These are phyloP conservation scores for Karstenula rhodostoma DNA, from an alignment of 2,329 filamentous ascomycete species.

Conservation along the genomic window DNA sequence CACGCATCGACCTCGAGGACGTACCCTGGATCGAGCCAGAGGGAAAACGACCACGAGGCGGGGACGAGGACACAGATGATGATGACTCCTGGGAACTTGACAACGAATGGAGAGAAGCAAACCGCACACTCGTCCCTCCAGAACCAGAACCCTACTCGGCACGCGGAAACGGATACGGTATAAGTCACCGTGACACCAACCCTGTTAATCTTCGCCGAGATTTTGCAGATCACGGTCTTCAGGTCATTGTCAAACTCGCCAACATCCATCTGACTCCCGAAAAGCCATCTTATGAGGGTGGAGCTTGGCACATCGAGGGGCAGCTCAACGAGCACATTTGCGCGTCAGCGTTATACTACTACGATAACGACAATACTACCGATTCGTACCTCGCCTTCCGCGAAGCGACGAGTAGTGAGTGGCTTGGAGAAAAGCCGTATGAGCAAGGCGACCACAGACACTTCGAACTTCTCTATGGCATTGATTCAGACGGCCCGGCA, in stretches of 20 bases:
- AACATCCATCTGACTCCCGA: slow-evolving; percentile 66
- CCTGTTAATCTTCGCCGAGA: not conserved
- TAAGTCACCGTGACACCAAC: not conserved
- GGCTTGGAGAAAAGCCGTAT: slow-evolving; percentile 37
- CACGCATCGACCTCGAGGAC: not conserved
- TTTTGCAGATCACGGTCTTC: slow-evolving; percentile 49
- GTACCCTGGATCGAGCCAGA: slow-evolving; percentile 1
- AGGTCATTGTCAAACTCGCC: slow-evolving; percentile 69
- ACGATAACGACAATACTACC: not conserved
- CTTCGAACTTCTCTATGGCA: slow-evolving; percentile 53
- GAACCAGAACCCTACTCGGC: not conserved
- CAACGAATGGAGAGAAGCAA: not conserved
- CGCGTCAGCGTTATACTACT: slow-evolving; percentile 8
- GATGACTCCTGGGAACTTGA: not conserved
- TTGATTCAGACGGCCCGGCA: slow-evolving; percentile 33
- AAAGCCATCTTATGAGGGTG: slow-evolving; percentile 61
- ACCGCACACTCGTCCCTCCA: slow-evolving; percentile 5
- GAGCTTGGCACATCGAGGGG: slow-evolving; percentile 60
- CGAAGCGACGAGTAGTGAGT: not conserved
- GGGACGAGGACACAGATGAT: not conserved
- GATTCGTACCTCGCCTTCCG: slow-evolving; percentile 49
- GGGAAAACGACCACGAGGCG: not conserved
- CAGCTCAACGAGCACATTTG: slow-evolving; percentile 10
- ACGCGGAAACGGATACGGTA: not conserved
- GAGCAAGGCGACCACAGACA: slow-evolving; percentile 15